A percentile compares a stretch with the other conserved stretches of the same genome.
Evolutionary conservation across 352 stramenopile genomes (phyloP).

Genomic region (Globisporangium nodosum): DNA sequence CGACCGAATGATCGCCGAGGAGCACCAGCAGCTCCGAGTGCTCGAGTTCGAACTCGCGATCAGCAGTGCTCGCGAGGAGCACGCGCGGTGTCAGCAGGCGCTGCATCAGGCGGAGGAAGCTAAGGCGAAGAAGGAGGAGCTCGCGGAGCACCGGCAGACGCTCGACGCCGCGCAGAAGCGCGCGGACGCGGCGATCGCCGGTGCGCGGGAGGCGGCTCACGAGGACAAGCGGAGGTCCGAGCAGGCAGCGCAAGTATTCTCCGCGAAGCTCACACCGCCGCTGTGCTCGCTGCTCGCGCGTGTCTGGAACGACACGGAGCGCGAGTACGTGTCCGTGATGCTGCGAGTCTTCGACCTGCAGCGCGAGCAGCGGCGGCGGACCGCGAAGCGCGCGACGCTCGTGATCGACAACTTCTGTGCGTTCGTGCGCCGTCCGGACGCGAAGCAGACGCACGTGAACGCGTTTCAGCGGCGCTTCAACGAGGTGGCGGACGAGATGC

Average conservation of each 20-base stretch:
- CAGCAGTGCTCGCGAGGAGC: slow-evolving; percentile 27
- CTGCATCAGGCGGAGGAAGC: slow-evolving; percentile 59
- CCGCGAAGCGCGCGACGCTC: slow-evolving; percentile 22
- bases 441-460: slow-evolving; percentile 60
- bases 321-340: slow-evolving; percentile 46
- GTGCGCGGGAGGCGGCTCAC: slow-evolving; percentile 18
- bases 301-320: slow-evolving; percentile 56
- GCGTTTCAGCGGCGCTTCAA: slow-evolving; percentile 76
- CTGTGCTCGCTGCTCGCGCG: slow-evolving; percentile 24
- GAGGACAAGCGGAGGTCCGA: slow-evolving; percentile 16
- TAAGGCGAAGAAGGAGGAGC: slow-evolving; percentile 77
- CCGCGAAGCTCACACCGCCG: slow-evolving; percentile 26
- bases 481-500: slow-evolving; percentile 74
- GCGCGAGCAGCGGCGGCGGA: slow-evolving; percentile 25
- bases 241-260: slow-evolving; percentile 16
- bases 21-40: slow-evolving; percentile 31
- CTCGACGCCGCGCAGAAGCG: slow-evolving; percentile 31
- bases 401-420: slow-evolving; percentile 41
- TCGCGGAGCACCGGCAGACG: slow-evolving; percentile 35
- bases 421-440: slow-evolving; percentile 56
- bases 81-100: slow-evolving; percentile 24
- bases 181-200: slow-evolving; percentile 20
- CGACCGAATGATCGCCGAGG: slow-evolving; percentile 26
- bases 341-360: slow-evolving; percentile 32
- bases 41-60: slow-evolving; percentile 31